Base-by-base conservation (phyloP, 148 eudicot genomes). In the Nepenthes mirabilis region DNA sequence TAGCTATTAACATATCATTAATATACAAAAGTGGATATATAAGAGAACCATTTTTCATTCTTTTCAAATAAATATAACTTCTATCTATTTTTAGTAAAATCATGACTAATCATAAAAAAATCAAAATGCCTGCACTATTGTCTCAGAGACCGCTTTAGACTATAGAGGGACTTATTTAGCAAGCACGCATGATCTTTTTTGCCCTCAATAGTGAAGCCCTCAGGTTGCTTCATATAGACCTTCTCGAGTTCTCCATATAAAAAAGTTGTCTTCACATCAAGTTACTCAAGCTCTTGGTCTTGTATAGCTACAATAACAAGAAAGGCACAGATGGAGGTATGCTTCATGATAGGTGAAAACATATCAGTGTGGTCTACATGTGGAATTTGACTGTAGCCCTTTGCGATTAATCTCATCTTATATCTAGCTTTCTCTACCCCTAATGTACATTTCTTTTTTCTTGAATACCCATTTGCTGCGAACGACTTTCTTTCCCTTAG, bases 231-330 rank as follows among this genome's bases (percentile, higher is more conserved):
- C 11, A 45, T 66, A 7, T 52, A 51, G 6, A 52, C 32, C 6
- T 23, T 43, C 6, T 57, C 48, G 1, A 59, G 12, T 10, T 59
- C 48, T 1, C 63, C 58, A 58, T 66, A 37, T 6, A 59, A 45
- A 33, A 66, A 66, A 1, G 63, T 52, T 12, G 63, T 59, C 9
- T 66, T 58, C 9, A 59, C 57, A 37, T 66, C 70, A 4, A 66
- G 23, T 33, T 58, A 40, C 32, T 58, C 58, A 2, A 66, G 36
- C 23, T 66, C 37, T 3, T 58, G 11, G 52, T 66, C 50, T 14
- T 14, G 34, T n/a, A 14, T 1, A 12, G 50, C 63, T 51, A 66
- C 58, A 13, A 66, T 1, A 9, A 47, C 37, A 12, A 62, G 47
- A 2, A 66, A 51, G 9, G 50, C 43, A 3, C 37, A 35, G 12